Percentiles rank a stretch among this genome's conserved stretches.
phyloP scores from a whole-genome alignment of 164 flowering plant genomes.

The Nymphaea thermarum region DNA sequence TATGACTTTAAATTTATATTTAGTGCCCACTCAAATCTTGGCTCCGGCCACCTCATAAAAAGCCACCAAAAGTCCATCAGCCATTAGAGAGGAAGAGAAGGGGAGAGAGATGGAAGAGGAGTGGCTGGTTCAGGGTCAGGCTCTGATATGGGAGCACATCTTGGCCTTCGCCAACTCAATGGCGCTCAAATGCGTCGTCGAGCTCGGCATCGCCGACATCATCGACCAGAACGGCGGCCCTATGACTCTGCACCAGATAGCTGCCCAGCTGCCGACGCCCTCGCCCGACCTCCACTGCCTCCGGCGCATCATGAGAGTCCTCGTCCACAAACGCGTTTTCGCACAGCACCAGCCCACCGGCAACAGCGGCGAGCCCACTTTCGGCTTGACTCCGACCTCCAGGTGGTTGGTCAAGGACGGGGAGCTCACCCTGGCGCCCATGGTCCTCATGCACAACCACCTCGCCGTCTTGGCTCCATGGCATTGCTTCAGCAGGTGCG shows the following conservation, averaged over 20 bases:
- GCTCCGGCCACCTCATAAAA: too few species aligned
- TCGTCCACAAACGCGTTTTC: constrained; percentile 31
- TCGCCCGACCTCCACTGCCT: constrained; percentile 20
- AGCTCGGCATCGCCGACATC: constrained; percentile 36
- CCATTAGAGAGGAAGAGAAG: background rate
- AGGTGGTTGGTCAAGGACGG: constrained; percentile 19
- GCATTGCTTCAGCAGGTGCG: constrained; percentile 21
- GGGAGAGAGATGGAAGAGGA: background rate
- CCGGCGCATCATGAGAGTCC: constrained; percentile 32
- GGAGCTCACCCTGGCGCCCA: constrained; percentile 16
- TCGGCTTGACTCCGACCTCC: constrained; percentile 19
- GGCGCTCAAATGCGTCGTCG: constrained; percentile 35
- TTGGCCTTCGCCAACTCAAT: constrained; percentile 29
- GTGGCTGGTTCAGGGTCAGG: constrained; percentile 20
- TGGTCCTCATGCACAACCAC: constrained; percentile 18
- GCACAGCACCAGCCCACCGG: background rate
- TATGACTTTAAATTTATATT: too few species aligned
- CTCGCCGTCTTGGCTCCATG: constrained; percentile 15
- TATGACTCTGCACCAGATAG: constrained; percentile 22
- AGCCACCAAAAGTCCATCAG: too few species aligned
- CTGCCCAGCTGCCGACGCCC: constrained; percentile 9
- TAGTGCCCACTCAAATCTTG: too few species aligned
- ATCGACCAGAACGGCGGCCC: constrained; percentile 26
- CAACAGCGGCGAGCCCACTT: constrained; percentile 17
- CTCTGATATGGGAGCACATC: constrained; percentile 20